Evolutionary conservation across 169 alveolate species (phyloP).

Genomic region (Amoebophrya sp.): DNA sequence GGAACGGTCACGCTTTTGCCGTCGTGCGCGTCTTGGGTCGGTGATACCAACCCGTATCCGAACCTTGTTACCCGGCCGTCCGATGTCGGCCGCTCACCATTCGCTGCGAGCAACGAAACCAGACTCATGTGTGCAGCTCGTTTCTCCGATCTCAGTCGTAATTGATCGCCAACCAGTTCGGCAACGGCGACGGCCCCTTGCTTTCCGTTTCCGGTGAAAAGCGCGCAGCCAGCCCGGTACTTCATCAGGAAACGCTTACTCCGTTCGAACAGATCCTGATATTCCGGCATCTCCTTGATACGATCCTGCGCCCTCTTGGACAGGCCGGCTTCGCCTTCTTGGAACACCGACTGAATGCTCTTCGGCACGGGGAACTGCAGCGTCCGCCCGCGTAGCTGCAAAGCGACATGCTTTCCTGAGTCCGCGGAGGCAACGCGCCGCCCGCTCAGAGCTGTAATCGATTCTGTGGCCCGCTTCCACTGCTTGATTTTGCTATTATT

Average conservation of each 20-base stretch:
- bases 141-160: not conserved
- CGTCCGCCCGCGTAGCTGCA: not conserved
- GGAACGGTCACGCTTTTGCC: not conserved
- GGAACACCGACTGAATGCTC: not conserved
- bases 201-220: not conserved
- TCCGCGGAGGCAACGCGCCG: not conserved
- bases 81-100: not conserved
- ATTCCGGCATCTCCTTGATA: not conserved
- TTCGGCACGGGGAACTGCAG: not conserved
- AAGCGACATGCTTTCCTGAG: not conserved
- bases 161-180: not conserved
- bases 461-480: not conserved
- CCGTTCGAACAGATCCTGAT: not conserved
- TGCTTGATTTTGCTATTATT: not conserved
- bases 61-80: not conserved
- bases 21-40: not conserved
- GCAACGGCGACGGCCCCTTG: not conserved
- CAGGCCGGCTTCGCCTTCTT: not conserved
- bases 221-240: not conserved
- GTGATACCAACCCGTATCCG: not conserved
- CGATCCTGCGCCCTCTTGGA: not conserved
- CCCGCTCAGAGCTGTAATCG: not conserved
- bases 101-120: not conserved
- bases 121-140: not conserved
- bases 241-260: not conserved